Evolutionary conservation across 495 filamentous ascomycete genomes (phyloP).

Genomic region (Chaetomium fimeti): DNA sequence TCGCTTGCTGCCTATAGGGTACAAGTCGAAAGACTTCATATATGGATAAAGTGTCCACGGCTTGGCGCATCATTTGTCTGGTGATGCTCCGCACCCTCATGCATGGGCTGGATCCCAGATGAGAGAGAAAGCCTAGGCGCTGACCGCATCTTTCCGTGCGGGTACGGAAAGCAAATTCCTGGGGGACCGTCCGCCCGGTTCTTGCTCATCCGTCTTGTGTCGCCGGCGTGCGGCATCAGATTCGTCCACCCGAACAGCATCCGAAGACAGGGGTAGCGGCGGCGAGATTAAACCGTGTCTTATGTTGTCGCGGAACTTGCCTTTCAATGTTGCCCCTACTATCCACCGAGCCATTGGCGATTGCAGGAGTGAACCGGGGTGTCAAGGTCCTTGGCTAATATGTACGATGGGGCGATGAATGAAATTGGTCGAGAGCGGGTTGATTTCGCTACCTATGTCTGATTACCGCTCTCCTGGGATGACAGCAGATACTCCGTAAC

Average conservation of each 20-base stretch:
- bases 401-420: neutral
- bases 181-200: neutral
- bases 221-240: neutral
- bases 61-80: conserved; percentile 17
- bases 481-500: conserved; percentile 23
- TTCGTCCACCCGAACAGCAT: neutral
- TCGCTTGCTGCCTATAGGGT: neutral
- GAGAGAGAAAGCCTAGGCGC: neutral
- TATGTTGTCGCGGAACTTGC: neutral
- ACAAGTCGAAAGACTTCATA: conserved; percentile 17
- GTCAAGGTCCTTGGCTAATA: no score
- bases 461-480: neutral
- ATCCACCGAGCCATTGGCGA: neutral
- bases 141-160: neutral
- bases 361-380: no score
- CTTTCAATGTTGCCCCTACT: neutral
- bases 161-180: neutral
- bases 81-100: neutral
- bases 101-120: neutral
- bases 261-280: conserved; percentile 6
- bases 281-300: neutral
- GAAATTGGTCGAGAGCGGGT: neutral
- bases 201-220: neutral
- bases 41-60: conserved; percentile 23
- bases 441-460: neutral